phyloP scores from a whole-genome alignment of 2,329 filamentous ascomycete genomes.

The Cladophialophora exuberans region DNA sequence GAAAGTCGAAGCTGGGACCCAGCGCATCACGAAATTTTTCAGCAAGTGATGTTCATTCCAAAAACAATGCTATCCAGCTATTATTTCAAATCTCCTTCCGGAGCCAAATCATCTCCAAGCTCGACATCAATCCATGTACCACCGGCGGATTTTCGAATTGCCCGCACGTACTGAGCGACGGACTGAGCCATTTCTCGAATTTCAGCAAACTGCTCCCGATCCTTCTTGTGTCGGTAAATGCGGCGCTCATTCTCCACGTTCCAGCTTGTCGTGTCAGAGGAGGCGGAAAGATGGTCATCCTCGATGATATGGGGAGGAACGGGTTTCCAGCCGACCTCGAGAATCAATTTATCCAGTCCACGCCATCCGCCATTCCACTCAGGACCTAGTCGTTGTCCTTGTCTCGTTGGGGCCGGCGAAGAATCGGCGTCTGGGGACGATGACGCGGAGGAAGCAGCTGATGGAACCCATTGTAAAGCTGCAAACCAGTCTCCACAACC shows the following conservation, averaged over 20 bases:
- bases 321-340: conserved; percentile 48
- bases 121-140: conserved; percentile 46
- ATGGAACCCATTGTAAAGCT: conserved; percentile 50
- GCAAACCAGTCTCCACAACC: conserved; percentile 61
- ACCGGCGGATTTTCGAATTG: conserved; percentile 37
- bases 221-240: conserved; percentile 38
- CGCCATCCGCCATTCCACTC: conserved; percentile 53
- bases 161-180: conserved; percentile 39
- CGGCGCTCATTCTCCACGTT: conserved; percentile 40
- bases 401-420: background rate
- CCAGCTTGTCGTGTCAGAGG: conserved; percentile 31
- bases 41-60: conserved; percentile 36
- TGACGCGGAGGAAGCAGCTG: background rate
- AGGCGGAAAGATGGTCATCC: background rate
- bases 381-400: conserved; percentile 37
- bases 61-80: background rate
- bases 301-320: conserved; percentile 26
- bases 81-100: background rate
- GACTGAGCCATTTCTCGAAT: conserved; percentile 36
- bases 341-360: conserved; percentile 46
- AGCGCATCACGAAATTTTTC: conserved; percentile 56
- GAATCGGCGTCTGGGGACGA: background rate
- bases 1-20: conserved; percentile 53
- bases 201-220: conserved; percentile 38
- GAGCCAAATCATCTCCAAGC: conserved; percentile 18